phyloP scores from a whole-genome alignment of 2,329 filamentous ascomycete species.

The Fusarium haematococcum region DNA sequence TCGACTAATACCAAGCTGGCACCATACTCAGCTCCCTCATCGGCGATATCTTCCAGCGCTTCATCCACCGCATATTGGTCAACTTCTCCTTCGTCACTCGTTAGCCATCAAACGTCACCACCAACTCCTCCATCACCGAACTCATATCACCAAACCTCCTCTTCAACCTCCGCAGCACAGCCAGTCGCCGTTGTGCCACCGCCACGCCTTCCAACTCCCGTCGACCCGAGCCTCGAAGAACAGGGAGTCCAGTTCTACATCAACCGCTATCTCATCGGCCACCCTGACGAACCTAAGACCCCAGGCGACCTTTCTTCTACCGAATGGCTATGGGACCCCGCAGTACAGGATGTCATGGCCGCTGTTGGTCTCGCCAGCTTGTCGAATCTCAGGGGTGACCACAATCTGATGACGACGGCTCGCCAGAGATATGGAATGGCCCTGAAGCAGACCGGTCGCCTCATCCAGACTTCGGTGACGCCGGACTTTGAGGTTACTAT shows the following conservation, averaged over 20 bases:
- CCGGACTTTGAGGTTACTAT: conserved; percentile 59
- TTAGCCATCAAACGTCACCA: conserved; percentile 25
- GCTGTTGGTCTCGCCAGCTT: conserved; percentile 70
- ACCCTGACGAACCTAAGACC: conserved; percentile 61
- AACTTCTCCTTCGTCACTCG: conserved; percentile 29
- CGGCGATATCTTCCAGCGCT: conserved; percentile 31
- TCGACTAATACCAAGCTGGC: conserved; percentile 28
- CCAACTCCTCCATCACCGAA: conserved; percentile 35
- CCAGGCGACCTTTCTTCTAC: conserved; percentile 52
- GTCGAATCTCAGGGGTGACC: conserved; percentile 63
- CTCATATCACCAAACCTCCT: conserved; percentile 10
- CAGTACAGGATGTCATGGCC: conserved; percentile 62
- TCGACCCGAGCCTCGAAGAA: conserved; percentile 59
- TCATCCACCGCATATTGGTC: conserved; percentile 34
- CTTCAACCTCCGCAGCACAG: not conserved
- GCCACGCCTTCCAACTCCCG: conserved; percentile 41
- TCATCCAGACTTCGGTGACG: conserved; percentile 51
- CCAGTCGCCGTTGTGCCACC: conserved; percentile 10
- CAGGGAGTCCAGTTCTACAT: conserved; percentile 64
- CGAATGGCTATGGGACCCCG: conserved; percentile 53
- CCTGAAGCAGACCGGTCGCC: conserved; percentile 59
- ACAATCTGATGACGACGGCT: conserved; percentile 59
- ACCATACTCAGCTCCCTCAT: conserved; percentile 16
- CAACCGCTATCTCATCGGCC: conserved; percentile 62
- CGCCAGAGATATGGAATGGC: conserved; percentile 66